Percentiles rank a stretch among this genome's conserved stretches.
Evolutionary conservation across 2,329 filamentous ascomycete genomes (phyloP).

Genomic region (Fusarium odoratissimum): DNA sequence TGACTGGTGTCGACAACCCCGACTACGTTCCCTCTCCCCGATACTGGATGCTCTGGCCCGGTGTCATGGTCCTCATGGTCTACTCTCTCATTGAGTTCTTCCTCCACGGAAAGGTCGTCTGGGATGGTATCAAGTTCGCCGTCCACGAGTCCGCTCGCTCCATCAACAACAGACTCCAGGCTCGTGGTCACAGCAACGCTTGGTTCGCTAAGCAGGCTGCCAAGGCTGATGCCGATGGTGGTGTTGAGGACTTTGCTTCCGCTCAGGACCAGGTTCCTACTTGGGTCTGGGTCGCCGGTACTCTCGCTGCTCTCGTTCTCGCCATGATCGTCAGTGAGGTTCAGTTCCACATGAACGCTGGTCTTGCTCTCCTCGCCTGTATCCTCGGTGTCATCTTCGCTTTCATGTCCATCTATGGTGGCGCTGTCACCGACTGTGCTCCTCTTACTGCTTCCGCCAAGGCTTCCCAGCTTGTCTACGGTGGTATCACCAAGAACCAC

Average conservation of each 20-base stretch:
- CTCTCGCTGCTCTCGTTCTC: conserved; percentile 61
- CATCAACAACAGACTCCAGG: conserved; percentile 48
- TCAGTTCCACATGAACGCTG: conserved; percentile 67
- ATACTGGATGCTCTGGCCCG: conserved; percentile 59
- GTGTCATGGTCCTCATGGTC: conserved; percentile 58
- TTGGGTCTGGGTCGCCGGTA: conserved; percentile 64
- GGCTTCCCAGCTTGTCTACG: conserved; percentile 75
- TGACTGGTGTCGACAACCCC: conserved; percentile 45
- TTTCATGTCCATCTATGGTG: conserved; percentile 61
- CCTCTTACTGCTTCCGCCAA: conserved; percentile 75
- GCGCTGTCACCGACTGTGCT: conserved; percentile 68
- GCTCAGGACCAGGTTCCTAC: conserved; percentile 61
- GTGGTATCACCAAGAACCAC: conserved; percentile 69
- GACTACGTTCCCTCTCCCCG: conserved; percentile 52
- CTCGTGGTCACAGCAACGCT: conserved; percentile 46
- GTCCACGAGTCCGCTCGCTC: conserved; percentile 46
- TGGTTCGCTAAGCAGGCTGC: conserved; percentile 53
- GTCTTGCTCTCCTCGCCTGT: conserved; percentile 65
- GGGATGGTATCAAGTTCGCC: conserved; percentile 51
- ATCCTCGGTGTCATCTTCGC: conserved; percentile 69
- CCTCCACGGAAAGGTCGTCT: conserved; percentile 54
- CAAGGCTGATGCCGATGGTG: conserved; percentile 47
- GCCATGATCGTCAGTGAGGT: conserved; percentile 63
- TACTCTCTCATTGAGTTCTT: conserved; percentile 56
- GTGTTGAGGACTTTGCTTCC: conserved; percentile 54